phyloP scores from a whole-genome alignment of 768 basidiomycete species.

The Trichaptum fuscoviolaceum region DNA sequence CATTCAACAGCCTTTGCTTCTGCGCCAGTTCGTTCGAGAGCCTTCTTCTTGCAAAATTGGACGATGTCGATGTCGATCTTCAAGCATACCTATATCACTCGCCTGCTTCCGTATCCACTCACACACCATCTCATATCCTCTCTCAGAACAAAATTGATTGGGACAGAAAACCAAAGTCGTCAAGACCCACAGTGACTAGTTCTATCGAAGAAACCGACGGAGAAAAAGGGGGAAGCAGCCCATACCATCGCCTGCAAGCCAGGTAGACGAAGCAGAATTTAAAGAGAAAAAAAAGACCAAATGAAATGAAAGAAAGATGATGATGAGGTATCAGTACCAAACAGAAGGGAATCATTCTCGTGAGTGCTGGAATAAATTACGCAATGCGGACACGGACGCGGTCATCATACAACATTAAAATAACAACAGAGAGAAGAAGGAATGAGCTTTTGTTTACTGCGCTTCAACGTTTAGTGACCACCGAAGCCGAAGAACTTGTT shows the following conservation, averaged over 20 bases:
- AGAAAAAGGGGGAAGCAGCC: not conserved
- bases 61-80: too few relatives aligned
- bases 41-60: too few relatives aligned
- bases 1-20: too few relatives aligned
- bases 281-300: not conserved
- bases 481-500: constrained; percentile 1
- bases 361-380: not conserved
- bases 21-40: too few relatives aligned
- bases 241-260: not conserved
- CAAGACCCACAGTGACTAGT: not conserved
- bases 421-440: too few relatives aligned
- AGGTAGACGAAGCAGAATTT: not conserved
- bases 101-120: too few relatives aligned
- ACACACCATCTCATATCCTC: too few relatives aligned
- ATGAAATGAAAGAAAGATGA: not conserved
- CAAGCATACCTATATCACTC: too few relatives aligned
- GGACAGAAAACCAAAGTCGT: not conserved
- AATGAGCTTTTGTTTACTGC: not conserved
- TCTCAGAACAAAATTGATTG: too few relatives aligned
- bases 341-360: not conserved
- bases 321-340: not conserved
- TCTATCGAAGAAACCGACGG: not conserved
- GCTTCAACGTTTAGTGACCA: not conserved
- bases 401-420: not conserved
- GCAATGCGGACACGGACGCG: not conserved